Percentiles rank a stretch among this genome's conserved stretches.
phyloP scores from a whole-genome alignment of 495 filamentous ascomycete genomes.

The Ramalina peruviana region DNA sequence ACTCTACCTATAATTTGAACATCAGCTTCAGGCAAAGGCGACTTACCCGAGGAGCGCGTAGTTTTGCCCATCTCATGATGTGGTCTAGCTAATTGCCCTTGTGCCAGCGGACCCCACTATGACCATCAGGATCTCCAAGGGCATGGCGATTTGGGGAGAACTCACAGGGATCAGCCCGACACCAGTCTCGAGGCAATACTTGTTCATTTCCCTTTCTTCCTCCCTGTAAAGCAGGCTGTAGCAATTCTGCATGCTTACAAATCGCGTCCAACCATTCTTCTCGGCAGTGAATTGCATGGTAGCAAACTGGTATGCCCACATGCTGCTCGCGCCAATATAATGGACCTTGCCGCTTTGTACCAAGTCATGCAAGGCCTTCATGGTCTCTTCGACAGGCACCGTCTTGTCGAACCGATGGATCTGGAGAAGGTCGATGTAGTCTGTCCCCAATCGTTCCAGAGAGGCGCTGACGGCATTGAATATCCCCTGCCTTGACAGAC shows the following conservation, averaged over 20 bases:
- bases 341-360: conserved; percentile 49
- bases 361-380: conserved; percentile 58
- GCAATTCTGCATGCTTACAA: conserved; percentile 63
- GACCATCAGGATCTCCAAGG: neutral
- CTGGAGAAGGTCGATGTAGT: conserved; percentile 62
- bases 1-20: conserved; percentile 37
- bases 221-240: conserved; percentile 63
- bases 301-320: conserved; percentile 56
- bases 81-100: conserved; percentile 38
- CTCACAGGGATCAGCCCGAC: conserved; percentile 45
- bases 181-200: conserved; percentile 31
- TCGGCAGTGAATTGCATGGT: conserved; percentile 49
- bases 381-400: conserved; percentile 51
- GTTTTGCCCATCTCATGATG: conserved; percentile 3
- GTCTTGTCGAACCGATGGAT: conserved; percentile 54
- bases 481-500: conserved; percentile 48
- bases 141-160: neutral
- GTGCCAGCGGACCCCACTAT: conserved; percentile 39
- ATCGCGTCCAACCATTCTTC: conserved; percentile 56
- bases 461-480: conserved; percentile 57
- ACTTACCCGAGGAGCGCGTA: conserved; percentile 3
- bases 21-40: conserved; percentile 17
- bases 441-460: conserved; percentile 46
- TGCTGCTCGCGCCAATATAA: conserved; percentile 55
- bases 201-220: conserved; percentile 61